These are phyloP conservation scores for Suillus discolor DNA, from an alignment of 768 basidiomycete species.

Conservation along the genomic window DNA sequence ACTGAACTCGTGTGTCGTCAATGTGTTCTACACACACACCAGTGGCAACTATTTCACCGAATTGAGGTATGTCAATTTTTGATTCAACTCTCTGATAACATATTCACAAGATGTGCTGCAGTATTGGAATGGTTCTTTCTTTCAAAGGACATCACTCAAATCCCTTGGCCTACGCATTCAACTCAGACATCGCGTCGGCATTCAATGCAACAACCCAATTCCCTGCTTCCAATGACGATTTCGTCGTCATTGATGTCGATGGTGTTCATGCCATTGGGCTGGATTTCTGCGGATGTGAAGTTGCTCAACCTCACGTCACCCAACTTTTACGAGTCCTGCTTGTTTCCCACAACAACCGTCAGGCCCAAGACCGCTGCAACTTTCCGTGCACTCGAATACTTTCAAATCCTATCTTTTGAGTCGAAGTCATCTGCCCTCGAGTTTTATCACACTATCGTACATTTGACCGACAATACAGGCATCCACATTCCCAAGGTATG, in stretches of 20 bases:
- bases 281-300: conserved; percentile 33
- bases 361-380: conserved; percentile 34
- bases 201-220: conserved; percentile 22
- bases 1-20: conserved; percentile 6
- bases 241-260: conserved; percentile 23
- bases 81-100: background rate
- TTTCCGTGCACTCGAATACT: conserved; percentile 30
- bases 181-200: background rate
- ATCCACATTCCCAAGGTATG: conserved; percentile 13
- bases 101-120: background rate
- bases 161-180: background rate
- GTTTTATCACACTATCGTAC: conserved; percentile 31
- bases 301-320: conserved; percentile 12
- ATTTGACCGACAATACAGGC: conserved; percentile 35
- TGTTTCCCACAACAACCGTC: conserved; percentile 33
- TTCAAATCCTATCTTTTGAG: conserved; percentile 35
- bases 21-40: conserved; percentile 18
- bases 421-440: conserved; percentile 35
- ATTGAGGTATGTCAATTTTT: conserved; percentile 16
- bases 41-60: conserved; percentile 15
- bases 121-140: conserved; percentile 24
- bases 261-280: conserved; percentile 29
- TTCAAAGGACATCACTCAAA: conserved; percentile 7
- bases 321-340: conserved; percentile 36
- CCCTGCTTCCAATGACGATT: conserved; percentile 18